phyloP scores from a whole-genome alignment of 805 yeast species.

The Komagataella pseudopastoris region DNA sequence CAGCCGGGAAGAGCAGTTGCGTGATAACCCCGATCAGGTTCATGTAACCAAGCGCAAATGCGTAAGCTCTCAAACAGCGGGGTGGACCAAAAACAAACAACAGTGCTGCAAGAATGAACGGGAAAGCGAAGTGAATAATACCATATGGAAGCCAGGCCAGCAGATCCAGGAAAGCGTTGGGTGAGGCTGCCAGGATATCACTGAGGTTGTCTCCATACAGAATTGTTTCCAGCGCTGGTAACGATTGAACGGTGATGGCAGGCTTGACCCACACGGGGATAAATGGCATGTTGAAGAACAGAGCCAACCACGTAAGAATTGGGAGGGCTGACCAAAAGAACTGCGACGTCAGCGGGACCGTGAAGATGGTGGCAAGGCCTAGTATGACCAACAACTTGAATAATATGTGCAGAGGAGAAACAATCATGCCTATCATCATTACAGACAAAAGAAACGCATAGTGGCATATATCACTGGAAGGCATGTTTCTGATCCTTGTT shows the following conservation, averaged over 20 bases:
- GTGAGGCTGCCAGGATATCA: conserved; percentile 65
- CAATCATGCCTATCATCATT: conserved; percentile 41
- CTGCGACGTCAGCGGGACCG: conserved; percentile 69
- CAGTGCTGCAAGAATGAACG: conserved; percentile 71
- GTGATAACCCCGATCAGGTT: conserved; percentile 73
- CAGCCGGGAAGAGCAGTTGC: conserved; percentile 81
- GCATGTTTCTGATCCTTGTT: not conserved
- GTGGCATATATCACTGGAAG: not conserved
- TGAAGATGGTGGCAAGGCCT: conserved; percentile 30
- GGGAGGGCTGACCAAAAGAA: conserved; percentile 78
- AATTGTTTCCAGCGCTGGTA: conserved; percentile 87
- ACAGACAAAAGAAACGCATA: conserved; percentile 27
- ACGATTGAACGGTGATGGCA: conserved; percentile 74
- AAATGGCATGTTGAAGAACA: conserved; percentile 65
- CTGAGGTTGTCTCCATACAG: conserved; percentile 85
- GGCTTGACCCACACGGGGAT: conserved; percentile 71
- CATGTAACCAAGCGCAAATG: conserved; percentile 92
- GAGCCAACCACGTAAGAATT: conserved; percentile 71
- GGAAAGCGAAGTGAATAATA: conserved; percentile 76
- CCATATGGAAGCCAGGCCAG: conserved; percentile 96
- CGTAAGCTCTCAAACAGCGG: conserved; percentile 66
- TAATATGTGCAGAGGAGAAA: conserved; percentile 41
- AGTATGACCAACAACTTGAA: conserved; percentile 21
- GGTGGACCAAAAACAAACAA: conserved; percentile 89
- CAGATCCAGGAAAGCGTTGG: conserved; percentile 56